Conservation (phyloP, 1,284 basidiomycete genomes). For the Fistulinella cinereoalba region DNA sequence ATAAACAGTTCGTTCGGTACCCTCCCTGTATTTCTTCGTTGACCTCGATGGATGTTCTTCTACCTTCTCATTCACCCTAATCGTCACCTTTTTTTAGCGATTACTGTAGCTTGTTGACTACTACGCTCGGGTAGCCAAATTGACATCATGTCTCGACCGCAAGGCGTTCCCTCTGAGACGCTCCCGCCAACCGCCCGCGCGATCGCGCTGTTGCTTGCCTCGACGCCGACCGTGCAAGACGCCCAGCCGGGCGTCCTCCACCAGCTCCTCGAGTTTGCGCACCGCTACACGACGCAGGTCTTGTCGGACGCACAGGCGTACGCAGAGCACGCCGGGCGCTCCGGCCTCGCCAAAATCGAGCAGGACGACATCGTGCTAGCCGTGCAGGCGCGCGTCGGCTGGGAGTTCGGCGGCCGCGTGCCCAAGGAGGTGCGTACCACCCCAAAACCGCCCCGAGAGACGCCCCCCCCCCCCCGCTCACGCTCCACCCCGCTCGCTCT, state of each 20-base stretch:
- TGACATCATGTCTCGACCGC: conserved; percentile 53
- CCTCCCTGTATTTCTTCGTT: conserved; percentile 9
- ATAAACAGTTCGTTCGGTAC: conserved; percentile 16
- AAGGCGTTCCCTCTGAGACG: conserved; percentile 48
- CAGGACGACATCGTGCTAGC: conserved; percentile 91
- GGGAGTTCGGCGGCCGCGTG: conserved; percentile 90
- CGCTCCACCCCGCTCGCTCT: conserved; percentile 1
- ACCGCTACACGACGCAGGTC: conserved; percentile 92
- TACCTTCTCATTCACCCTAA: conserved; percentile 13
- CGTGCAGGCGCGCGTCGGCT: conserved; percentile 90
- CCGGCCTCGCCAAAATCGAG: conserved; percentile 65
- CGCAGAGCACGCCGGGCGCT: conserved; percentile 86
- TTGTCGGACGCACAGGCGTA: conserved; percentile 89
- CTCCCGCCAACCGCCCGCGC: conserved; percentile 88
- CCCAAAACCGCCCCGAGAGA: no score
- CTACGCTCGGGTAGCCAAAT: background rate
- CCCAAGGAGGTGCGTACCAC: conserved; percentile 94
- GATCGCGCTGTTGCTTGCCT: conserved; percentile 89
- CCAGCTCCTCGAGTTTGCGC: conserved; percentile 93
- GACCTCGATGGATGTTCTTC: conserved; percentile 7
- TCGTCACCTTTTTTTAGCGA: conserved; percentile 3
- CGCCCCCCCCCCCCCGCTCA: background rate
- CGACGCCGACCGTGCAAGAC: conserved; percentile 91
- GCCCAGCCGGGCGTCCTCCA: conserved; percentile 92
- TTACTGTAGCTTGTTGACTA: background rate